Base-by-base conservation (phyloP, 2,329 filamentous ascomycete genomes). In the Ceratocystis colombiana region DNA sequence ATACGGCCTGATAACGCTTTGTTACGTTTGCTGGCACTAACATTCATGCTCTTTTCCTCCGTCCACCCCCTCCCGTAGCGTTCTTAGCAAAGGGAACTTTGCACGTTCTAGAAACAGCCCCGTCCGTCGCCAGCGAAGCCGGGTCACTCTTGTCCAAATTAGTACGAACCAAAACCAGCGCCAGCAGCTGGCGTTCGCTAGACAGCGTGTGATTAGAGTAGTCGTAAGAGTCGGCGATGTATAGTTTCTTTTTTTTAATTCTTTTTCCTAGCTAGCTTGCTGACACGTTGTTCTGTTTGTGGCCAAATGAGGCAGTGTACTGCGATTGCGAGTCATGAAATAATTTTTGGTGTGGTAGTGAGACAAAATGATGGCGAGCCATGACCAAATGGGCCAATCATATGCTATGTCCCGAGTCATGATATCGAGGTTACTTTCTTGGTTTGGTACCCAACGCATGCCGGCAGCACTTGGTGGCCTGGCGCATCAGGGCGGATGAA, bases 161-260 rank as follows among this genome's bases (percentile, higher is more conserved):
- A 22, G 1, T 22, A 22, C n/a, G 68, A 41, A 61, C 64, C 64
- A 61, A 64, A 66, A 71, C 67, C 66, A 70, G 67, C 71, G 70
- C 66, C 71, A 70, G 68, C 28, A 62, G 3, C 71, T 72, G 6
- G 65, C 71, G 8, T 75, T 75, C 65, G 70, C 72, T 20, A 75
- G 74, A 70, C 73, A 74, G 30, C 75, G 71, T 66, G 64, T 20
- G 10, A 64, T 63, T 17, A 48, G 48, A 20, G 61, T 67, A 15
- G 30, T 66, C 57, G 28, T 66, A 41, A 25, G 37, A 48, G 53
- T 46, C 45, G 25, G 30, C 41, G n/a, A 33, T 37, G 61, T 20
- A 5, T 25, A 4, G 7, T 53, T 53, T 7, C 48, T n/a, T 12
- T 53, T n/a, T 8, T 17, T 22, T 25, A 3, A 5, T n/a, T 5